Evolutionary conservation across 1,139 yeast species (phyloP), one percentile per base, ranked within the genome.

Genomic region (Saccharomyces hybrid): DNA sequence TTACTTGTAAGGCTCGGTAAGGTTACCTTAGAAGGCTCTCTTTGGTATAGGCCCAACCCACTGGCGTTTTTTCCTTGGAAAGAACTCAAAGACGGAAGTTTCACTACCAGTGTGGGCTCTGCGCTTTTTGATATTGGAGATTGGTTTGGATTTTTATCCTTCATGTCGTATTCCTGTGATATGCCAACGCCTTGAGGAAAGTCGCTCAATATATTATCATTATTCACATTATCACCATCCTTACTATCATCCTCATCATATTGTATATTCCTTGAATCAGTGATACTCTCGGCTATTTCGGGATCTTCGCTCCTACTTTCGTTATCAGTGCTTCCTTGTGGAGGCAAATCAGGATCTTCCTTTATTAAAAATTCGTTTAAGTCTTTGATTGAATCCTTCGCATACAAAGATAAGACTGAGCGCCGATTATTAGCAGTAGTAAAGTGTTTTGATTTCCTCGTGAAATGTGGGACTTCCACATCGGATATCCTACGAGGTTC

Each of bases 351-450:
- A 16, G 54, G 52, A 4, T 54, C 59, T 4, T 54, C 70, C 23
- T 73, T 74, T 50, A 75, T 76, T 59, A 83, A 69, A 52, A 81
- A 77, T 7, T 82, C 76, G 55, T 78, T 80, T 20, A 20, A 20
- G 23, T 20, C 23, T 20, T 4, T 9, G 25, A 13, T 4, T 0
- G 88, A 82, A 54, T 78, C 23, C 23, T 20, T 20, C 2, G 90
- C 84, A 61, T 83, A 83, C 70, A 84, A 74, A 0, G 89, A 83
- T 53, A 86, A 70, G 8, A 85, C 86, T 20, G 89, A 83, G 52
- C 84, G 73, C 63, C 93, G 77, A 70, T 83, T 85, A 66, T 81
- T 82, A 3, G 84, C 79, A 54, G 77, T 77, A 47, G 84, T 78
- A 67, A 80, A 84, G 56, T 79, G 75, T 63, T 81, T 77, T 2